Percentiles rank a stretch among this genome's conserved stretches.
phyloP scores from a whole-genome alignment of 257 asterid genomes.

The Nicotiana tomentosiformis region DNA sequence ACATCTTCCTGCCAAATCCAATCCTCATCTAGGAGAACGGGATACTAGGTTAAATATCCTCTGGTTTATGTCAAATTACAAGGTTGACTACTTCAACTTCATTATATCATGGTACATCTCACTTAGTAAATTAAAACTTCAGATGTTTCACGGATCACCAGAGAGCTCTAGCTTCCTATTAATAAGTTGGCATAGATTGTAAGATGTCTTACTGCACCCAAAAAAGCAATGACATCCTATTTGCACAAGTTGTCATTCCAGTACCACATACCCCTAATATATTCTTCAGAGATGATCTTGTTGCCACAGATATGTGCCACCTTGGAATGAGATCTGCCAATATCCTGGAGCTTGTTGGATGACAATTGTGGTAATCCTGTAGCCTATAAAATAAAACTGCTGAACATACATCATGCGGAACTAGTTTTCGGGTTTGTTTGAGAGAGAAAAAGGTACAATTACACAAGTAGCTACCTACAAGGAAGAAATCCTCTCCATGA shows the following conservation, averaged over 20 bases:
- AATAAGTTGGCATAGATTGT: not conserved
- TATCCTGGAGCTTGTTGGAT: not conserved
- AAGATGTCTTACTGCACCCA: not conserved
- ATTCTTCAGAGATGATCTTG: not conserved
- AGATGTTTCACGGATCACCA: not conserved
- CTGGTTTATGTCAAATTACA: not conserved
- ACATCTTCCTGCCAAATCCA: not conserved
- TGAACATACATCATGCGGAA: not conserved
- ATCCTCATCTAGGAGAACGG: not conserved
- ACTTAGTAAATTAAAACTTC: not conserved
- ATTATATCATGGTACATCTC: not conserved
- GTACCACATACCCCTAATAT: not conserved
- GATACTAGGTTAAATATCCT: not conserved
- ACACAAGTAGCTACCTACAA: not conserved
- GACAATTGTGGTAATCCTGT: not conserved
- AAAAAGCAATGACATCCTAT: not conserved
- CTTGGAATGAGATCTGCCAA: not conserved
- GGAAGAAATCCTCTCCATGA: not conserved
- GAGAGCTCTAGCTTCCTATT: not conserved
- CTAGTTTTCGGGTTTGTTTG: not conserved
- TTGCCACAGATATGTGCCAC: not conserved
- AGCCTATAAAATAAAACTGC: not conserved
- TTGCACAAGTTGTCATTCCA: not conserved
- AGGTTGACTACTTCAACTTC: not conserved
- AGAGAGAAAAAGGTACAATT: not conserved